These are phyloP conservation scores for Hemileia vastatrix DNA, from an alignment of 1,284 basidiomycete genomes.

Conservation along the genomic window DNA sequence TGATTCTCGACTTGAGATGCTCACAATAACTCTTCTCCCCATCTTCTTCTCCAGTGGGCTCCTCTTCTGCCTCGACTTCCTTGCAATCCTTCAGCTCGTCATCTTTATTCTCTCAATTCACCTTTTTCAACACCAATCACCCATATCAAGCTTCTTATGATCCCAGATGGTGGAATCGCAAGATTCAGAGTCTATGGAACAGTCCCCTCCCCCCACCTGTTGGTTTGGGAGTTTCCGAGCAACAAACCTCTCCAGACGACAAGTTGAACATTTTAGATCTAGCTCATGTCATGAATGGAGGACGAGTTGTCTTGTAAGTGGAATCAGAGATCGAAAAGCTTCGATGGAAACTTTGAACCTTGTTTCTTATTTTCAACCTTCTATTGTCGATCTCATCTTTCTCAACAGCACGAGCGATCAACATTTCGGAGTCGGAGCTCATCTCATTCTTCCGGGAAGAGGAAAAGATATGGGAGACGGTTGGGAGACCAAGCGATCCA, in stretches of 20 bases:
- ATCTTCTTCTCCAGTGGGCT: constrained; percentile 28
- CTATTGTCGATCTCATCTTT: background rate
- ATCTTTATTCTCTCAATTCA: constrained; percentile 7
- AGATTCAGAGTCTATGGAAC: constrained; percentile 51
- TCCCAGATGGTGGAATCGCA: constrained; percentile 50
- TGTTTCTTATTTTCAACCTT: background rate
- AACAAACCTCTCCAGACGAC: constrained; percentile 27
- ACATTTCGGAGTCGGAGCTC: constrained; percentile 85
- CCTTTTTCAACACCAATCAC: constrained; percentile 7
- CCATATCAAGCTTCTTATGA: constrained; percentile 16
- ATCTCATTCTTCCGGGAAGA: constrained; percentile 81
- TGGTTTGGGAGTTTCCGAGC: constrained; percentile 38
- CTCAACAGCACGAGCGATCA: constrained; percentile 72
- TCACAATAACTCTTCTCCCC: background rate
- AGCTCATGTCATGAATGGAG: constrained; percentile 82
- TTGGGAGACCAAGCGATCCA: constrained; percentile 91
- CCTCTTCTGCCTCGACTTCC: constrained; percentile 33
- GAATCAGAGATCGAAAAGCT: background rate
- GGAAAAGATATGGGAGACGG: constrained; percentile 81
- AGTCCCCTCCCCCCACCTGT: constrained; percentile 47
- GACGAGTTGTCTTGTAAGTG: constrained; percentile 56
- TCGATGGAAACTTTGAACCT: background rate
- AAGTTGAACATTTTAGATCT: constrained; percentile 59
- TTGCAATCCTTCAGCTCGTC: constrained; percentile 25
- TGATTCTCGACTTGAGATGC: background rate